phyloP scores from a whole-genome alignment of 257 asterid genomes.

The Lycium ferocissimum region DNA sequence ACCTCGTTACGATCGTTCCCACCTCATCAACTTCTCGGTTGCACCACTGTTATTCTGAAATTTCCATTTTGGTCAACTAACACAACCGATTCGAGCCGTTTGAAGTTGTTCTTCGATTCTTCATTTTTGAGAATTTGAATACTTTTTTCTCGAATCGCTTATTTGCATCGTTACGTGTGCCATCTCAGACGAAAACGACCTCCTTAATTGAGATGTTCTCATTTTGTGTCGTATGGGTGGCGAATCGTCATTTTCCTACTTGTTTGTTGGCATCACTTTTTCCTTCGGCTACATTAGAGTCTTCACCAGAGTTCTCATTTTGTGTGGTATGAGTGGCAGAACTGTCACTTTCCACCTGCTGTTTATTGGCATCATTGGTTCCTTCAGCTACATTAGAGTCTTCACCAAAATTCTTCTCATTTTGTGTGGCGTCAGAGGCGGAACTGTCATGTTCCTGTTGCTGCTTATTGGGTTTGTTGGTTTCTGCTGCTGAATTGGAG shows the following conservation, averaged over 20 bases:
- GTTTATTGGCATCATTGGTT: slow-evolving; percentile 3
- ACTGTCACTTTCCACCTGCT: not conserved
- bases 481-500: slow-evolving; percentile 5
- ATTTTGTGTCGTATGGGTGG: not conserved
- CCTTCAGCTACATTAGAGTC: not conserved
- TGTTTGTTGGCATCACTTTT: not conserved
- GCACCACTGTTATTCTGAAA: not conserved
- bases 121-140: slow-evolving; percentile 14
- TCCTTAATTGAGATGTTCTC: slow-evolving; percentile 18
- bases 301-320: slow-evolving; percentile 19
- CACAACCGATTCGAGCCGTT: slow-evolving; percentile 22
- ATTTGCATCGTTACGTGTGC: slow-evolving; percentile 11
- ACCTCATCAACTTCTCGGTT: slow-evolving; percentile 19
- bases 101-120: slow-evolving; percentile 28
- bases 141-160: slow-evolving; percentile 21
- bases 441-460: slow-evolving; percentile 12
- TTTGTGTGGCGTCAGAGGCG: slow-evolving; percentile 9
- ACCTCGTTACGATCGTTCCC: not conserved
- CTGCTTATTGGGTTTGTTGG: not conserved
- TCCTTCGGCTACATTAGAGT: not conserved
- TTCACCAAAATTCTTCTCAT: not conserved
- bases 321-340: not conserved
- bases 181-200: not conserved
- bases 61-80: slow-evolving; percentile 29
- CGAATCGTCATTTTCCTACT: not conserved